Conservation (phyloP, 441 rosid genomes). For the Biscutella auriculata region DNA sequence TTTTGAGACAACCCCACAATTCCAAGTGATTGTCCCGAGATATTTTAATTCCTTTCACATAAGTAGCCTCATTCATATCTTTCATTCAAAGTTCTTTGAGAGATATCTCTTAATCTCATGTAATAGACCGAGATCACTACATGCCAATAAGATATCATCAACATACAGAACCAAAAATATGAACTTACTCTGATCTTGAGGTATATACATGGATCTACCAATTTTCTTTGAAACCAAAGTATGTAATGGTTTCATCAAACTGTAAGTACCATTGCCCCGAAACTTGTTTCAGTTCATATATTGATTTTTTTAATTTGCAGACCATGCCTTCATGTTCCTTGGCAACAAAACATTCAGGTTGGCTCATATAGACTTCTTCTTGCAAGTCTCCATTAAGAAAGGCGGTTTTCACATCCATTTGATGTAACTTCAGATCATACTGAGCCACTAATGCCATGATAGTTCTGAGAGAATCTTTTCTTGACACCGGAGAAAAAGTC, state of each 20-base stretch:
- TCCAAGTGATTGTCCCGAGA: neutral
- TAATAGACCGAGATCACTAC: neutral
- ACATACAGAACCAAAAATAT: neutral
- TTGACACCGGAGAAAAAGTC: neutral
- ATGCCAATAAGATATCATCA: neutral
- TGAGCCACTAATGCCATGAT: too few species aligned
- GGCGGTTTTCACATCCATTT: too few species aligned
- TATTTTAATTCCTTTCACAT: neutral
- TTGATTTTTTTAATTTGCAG: too few species aligned
- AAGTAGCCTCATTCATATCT: neutral
- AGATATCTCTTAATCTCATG: neutral
- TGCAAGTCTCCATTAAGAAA: too few species aligned
- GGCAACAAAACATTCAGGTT: too few species aligned
- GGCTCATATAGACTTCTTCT: too few species aligned
- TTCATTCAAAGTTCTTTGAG: neutral
- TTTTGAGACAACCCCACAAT: neutral
- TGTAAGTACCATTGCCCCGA: neutral
- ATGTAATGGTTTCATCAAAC: neutral
- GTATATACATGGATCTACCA: neutral
- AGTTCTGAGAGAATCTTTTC: too few species aligned
- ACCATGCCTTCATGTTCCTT: too few species aligned
- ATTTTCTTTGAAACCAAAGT: neutral
- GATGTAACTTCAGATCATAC: too few species aligned
- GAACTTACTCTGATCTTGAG: neutral
- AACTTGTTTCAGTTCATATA: too few species aligned